These are phyloP conservation scores for Telopea speciosissima DNA, from an alignment of 177 flowering plant genomes.

Conservation along the genomic window DNA sequence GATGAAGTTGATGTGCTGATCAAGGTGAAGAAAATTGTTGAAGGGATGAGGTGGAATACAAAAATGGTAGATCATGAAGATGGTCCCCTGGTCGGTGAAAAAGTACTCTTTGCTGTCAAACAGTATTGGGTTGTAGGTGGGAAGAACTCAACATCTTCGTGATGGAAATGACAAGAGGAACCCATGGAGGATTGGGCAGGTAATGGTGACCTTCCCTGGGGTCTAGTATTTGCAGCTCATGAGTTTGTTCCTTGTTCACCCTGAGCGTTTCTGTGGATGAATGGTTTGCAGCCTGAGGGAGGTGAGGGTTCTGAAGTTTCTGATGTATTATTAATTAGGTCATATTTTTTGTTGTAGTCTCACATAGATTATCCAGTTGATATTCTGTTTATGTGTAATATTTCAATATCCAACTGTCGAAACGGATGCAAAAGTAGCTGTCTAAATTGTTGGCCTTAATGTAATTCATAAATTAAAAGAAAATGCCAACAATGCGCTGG, in stretches of 20 bases:
- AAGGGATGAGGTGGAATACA: conserved; percentile 50
- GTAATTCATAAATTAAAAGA: too few relatives aligned
- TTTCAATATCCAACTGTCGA: too few relatives aligned
- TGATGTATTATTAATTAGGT: background rate
- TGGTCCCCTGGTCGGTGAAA: conserved; percentile 41
- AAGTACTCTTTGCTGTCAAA: conserved; percentile 41
- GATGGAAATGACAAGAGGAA: background rate
- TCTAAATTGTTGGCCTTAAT: background rate
- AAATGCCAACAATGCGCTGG: too few relatives aligned
- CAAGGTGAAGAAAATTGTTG: conserved; percentile 28
- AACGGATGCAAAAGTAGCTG: background rate
- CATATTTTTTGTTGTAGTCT: background rate
- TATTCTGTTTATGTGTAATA: background rate
- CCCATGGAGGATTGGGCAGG: background rate
- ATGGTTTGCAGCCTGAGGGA: background rate
- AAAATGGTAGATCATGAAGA: conserved; percentile 50
- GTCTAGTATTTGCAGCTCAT: background rate
- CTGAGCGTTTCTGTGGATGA: background rate
- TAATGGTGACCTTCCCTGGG: background rate
- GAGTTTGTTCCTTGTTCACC: background rate
- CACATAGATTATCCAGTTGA: background rate
- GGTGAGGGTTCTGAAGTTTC: background rate
- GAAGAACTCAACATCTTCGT: conserved; percentile 16
- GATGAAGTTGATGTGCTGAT: conserved; percentile 34
- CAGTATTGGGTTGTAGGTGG: conserved; percentile 45